Base-by-base conservation (phyloP, 2,329 filamentous ascomycete genomes). In the Cryoendolithus antarcticus region DNA sequence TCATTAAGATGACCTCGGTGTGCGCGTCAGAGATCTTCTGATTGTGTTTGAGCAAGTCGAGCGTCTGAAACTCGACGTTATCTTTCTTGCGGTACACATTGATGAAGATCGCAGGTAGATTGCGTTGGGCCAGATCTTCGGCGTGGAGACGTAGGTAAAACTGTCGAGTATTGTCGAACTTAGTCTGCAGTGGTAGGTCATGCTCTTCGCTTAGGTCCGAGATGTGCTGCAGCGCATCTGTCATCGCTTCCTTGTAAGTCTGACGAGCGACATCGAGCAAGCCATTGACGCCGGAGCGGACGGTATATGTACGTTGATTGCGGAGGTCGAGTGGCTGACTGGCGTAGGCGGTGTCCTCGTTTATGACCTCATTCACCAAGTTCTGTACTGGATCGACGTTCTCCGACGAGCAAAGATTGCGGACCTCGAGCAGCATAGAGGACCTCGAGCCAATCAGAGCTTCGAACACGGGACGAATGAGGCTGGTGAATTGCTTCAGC, bases 281-380 rank as follows among this genome's bases (percentile, higher is more conserved):
- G 2, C 84, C 84, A 50, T 85, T 86, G 32, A 91, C 77, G 1
- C 85, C 84, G 33, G 85, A 77, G 72, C 82, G 91, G 27, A 96
- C 80, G 13, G 89, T 88, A 62, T 93, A 95, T 1, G 82, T 84
- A 46, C 89, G 72, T 56, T 96, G 89, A 44, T 95, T 93, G 9
- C 88, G 75, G 40, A 94, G 67, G 45, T 95, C 89, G 4, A 96
- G 69, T 0, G 91, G 81, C 13, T 80, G 76, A 34, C 72, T 83
- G 42, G 84, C 81, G 49, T 82, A 93, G 0, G 71, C 74, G 0
- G 86, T 83, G 55, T 94, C 83, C 6, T 82, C 73, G 46, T 96
- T 91, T 48, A 98, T 79, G 0, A 75, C 75, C 9, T 68, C 63
- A 32, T 73, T 64, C 37, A 98, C 86, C 2, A 82, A 61, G 2